Base-by-base conservation (phyloP, 306 rosid species). In the Ziziphus jujuba region DNA sequence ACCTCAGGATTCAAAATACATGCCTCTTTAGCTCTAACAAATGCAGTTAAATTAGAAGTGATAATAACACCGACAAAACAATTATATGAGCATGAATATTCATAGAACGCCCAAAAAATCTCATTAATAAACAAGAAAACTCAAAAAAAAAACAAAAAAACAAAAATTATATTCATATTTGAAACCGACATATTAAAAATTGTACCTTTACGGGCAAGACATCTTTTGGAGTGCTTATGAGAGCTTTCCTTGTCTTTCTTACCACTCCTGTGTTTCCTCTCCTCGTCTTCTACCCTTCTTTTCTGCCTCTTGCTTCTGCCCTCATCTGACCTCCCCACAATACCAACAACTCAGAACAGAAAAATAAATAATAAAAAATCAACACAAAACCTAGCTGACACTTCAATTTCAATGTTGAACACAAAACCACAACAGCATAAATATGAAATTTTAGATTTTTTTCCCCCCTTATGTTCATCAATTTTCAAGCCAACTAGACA, bases 301-400 rank as follows among this genome's bases (percentile, higher is more conserved):
- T n/a, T 86, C 23, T 20, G 79, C 79, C 92, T 88, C 95, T 93
- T 93, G 66, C 74, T 76, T 70, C 69, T 81, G 60, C 82, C 86
- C 69, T 81, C 95, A 65, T 79, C 99, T 93, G 81, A 22, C 34
- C n/a, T n/a, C 69, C 77, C 47, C 66, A 48, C 70, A 56, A 65
- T 31, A 67, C 13, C 20, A 59, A n/a, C n/a, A n/a, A n/a, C n/a
- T n/a, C n/a, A 50, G 24, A 61, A 1, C 36, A n/a, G n/a, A n/a
- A n/a, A n/a, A n/a, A n/a, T n/a, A n/a, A n/a, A n/a, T 40, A 53
- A 14, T 47, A 8, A 13, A 48, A 20, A 16, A 4, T 10, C 24
- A 52, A 20, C 9, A n/a, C 0, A 15, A 8, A 49, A 19, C 19
- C 35, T 43, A 33, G 4, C 33, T 28, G 33, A 28, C n/a, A n/a